Conservation (phyloP, 495 filamentous ascomycete species). For the Rhizodiscina lignyota region DNA sequence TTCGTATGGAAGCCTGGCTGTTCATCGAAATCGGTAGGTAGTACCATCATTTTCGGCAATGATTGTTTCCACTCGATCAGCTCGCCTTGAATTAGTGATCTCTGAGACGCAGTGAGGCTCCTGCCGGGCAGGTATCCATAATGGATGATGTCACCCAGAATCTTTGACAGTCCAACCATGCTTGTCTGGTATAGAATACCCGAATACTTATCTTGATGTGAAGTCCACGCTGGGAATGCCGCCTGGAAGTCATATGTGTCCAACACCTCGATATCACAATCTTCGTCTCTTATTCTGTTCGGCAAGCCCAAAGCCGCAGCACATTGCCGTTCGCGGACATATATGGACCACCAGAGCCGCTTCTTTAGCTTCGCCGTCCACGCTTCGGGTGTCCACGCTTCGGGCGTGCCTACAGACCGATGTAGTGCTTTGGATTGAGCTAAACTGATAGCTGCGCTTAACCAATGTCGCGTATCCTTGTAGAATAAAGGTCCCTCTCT, state of each 20-base stretch:
- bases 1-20: neutral
- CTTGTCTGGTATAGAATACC: neutral
- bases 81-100: neutral
- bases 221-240: too few species aligned
- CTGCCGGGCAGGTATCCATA: too few species aligned
- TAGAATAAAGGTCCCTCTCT: neutral
- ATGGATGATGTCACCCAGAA: too few species aligned
- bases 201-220: too few species aligned
- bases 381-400: neutral
- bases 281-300: neutral
- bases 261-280: neutral
- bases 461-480: neutral
- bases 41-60: neutral
- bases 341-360: neutral
- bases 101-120: too few species aligned
- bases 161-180: neutral
- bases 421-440: neutral
- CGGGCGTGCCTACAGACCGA: neutral
- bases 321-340: neutral
- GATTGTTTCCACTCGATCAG: constrained; percentile 1
- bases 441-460: neutral
- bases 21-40: neutral
- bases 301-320: neutral
- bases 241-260: neutral
- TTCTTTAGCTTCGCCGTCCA: neutral